Base-by-base conservation (phyloP, 73 alveolate species). In the Urostyla sp. region DNA sequence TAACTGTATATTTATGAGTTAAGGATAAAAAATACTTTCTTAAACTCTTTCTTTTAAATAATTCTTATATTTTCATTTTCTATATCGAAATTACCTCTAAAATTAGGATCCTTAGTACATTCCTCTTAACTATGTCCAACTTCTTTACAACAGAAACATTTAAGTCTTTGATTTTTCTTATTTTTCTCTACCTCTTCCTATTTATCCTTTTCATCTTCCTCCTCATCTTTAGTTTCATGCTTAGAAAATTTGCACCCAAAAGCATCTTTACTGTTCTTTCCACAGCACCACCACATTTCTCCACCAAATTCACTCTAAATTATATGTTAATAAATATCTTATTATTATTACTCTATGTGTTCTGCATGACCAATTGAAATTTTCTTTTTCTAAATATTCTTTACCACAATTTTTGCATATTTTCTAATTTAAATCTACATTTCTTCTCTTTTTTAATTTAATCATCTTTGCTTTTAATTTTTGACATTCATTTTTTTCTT, bases 281-380 rank as follows among this genome's bases (percentile, higher is more conserved):
- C 94, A 43, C 94, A 86, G 60, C 94, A 86, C 94, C 94, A 86
- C 84, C 79, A 86, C 76, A 77, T 61, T 31, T 79, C 94, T n/a
- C 90, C 90, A 16, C 82, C 83, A 23, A 24, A 80, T 44, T 61
- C 79, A 35, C 75, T 16, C 76, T 66, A 50, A 2, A 38, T 13
- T 37, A 63, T 3, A 15, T 21, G 8, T 20, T n/a, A 38, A 27
- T 31, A 31, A 31, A 58, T 15, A 38, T 36, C 40, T n/a, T 63
- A 63, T 49, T 5, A 13, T 4, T 18, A 13, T 49, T 49, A 49
- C 75, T 23, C 83, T 50, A 63, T 86, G 94, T 18, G 87, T 86
- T 26, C 87, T 27, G 80, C 94, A 86, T 27, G 90, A 79, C 94
- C 94, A 86, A 51, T 86, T 86, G 57, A 44, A 86, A 35, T 86